phyloP scores from a whole-genome alignment of 1,139 yeast genomes.

The Geotrichum candidum region DNA sequence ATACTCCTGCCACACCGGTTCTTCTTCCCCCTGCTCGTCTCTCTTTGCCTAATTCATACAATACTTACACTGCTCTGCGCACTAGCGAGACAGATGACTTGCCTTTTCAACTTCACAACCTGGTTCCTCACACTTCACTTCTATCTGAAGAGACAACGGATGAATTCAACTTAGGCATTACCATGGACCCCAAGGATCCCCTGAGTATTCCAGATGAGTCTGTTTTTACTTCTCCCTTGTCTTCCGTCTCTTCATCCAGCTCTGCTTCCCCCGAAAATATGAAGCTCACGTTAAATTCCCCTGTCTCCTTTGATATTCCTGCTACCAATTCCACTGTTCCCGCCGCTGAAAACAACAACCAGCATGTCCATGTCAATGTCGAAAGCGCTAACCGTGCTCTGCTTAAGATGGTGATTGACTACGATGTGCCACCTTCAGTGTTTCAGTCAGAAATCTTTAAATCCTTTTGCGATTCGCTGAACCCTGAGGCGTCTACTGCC shows the following conservation, averaged over 20 bases:
- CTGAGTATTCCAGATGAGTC: background rate
- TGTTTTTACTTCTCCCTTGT: background rate
- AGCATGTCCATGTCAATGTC: conserved; percentile 1
- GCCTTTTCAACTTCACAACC: background rate
- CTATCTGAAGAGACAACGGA: background rate
- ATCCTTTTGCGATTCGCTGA: conserved; percentile 8
- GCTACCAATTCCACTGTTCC: background rate
- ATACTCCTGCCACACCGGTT: background rate
- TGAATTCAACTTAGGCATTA: background rate
- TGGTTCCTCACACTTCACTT: background rate
- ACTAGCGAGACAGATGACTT: background rate
- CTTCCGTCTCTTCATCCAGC: background rate
- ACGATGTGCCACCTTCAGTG: conserved; percentile 5
- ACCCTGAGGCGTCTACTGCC: conserved; percentile 10
- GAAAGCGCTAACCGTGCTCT: conserved; percentile 12
- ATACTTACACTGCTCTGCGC: background rate
- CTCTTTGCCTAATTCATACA: background rate
- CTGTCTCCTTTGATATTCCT: background rate
- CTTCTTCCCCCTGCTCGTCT: background rate
- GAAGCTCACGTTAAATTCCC: background rate
- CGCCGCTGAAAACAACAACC: background rate
- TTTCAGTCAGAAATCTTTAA: conserved; percentile 8
- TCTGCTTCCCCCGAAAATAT: background rate
- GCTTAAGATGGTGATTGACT: conserved; percentile 10
- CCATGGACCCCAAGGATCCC: background rate